Evolutionary conservation across 2,329 filamentous ascomycete species (phyloP).

Genomic region (Colletotrichum cereale): DNA sequence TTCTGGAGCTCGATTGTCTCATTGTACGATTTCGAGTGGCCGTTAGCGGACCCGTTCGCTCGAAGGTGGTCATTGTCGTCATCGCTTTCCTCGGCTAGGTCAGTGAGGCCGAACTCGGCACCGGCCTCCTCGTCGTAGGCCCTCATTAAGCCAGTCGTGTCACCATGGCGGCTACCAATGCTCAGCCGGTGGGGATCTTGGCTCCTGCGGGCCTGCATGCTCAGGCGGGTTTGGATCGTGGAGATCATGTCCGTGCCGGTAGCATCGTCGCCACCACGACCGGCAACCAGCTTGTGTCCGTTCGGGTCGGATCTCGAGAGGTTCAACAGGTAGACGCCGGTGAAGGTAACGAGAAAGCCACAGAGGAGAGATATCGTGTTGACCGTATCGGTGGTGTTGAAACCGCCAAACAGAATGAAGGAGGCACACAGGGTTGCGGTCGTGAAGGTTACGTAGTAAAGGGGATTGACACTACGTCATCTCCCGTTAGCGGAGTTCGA

Average conservation of each 20-base stretch:
- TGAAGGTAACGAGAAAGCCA: slow-evolving; percentile 95
- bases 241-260: slow-evolving; percentile 93
- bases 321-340: slow-evolving; percentile 94
- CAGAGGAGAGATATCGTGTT: slow-evolving; percentile 93
- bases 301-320: slow-evolving; percentile 93
- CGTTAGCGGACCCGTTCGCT: slow-evolving; percentile 56
- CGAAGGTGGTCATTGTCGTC: slow-evolving; percentile 62
- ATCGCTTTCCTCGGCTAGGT: slow-evolving; percentile 83
- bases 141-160: slow-evolving; percentile 86
- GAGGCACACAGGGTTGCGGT: slow-evolving; percentile 94
- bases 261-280: slow-evolving; percentile 75
- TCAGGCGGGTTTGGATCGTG: slow-evolving; percentile 88
- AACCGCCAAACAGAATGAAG: slow-evolving; percentile 95
- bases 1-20: slow-evolving; percentile 65
- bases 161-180: slow-evolving; percentile 73
- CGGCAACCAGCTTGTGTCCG: slow-evolving; percentile 75
- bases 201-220: slow-evolving; percentile 90
- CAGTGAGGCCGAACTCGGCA: slow-evolving; percentile 79
- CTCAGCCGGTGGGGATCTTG: slow-evolving; percentile 72
- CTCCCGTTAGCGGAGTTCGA: slow-evolving; percentile 18
- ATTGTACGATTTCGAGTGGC: slow-evolving; percentile 53
- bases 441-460: slow-evolving; percentile 98
- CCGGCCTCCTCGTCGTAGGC: slow-evolving; percentile 89
- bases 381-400: slow-evolving; percentile 92
- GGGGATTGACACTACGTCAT: slow-evolving; percentile 81